phyloP scores from a whole-genome alignment of 2,329 filamentous ascomycete genomes.

The Blumeriella jaapii region DNA sequence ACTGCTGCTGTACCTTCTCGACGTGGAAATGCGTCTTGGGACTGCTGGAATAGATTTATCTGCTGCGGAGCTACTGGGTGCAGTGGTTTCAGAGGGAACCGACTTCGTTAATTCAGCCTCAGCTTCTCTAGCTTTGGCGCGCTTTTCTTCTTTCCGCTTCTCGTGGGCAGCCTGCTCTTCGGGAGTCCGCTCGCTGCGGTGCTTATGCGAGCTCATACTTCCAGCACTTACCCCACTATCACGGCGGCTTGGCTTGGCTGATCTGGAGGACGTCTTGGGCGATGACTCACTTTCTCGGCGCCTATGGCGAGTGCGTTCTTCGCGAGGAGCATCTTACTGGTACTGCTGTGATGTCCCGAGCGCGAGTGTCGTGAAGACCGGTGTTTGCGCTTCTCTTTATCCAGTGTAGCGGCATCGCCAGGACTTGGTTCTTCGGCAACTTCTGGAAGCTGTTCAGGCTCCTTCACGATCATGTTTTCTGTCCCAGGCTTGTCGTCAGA shows the following conservation, averaged over 20 bases:
- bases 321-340: slow-evolving; percentile 9
- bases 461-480: slow-evolving; percentile 18
- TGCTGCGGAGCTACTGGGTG: slow-evolving; percentile 5
- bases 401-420: slow-evolving; percentile 10
- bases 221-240: slow-evolving; percentile 24
- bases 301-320: slow-evolving; percentile 11
- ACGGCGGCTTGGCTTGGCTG: slow-evolving; percentile 15
- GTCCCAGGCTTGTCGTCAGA: slow-evolving; percentile 11
- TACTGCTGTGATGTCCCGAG: slow-evolving; percentile 12
- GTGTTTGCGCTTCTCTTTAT: slow-evolving; percentile 15
- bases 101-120: slow-evolving; percentile 6
- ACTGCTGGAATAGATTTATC: slow-evolving; percentile 8
- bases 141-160: slow-evolving; percentile 20
- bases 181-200: slow-evolving; percentile 17
- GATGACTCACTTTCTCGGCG: slow-evolving; percentile 18
- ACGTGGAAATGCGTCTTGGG: slow-evolving; percentile 11
- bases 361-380: slow-evolving; percentile 18
- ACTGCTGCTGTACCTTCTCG: slow-evolving; percentile 13
- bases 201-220: slow-evolving; percentile 17
- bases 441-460: slow-evolving; percentile 16
- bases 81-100: slow-evolving; percentile 9
- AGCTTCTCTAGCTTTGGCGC: slow-evolving; percentile 12
- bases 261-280: slow-evolving; percentile 9
- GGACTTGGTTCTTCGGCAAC: slow-evolving; percentile 10
- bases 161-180: slow-evolving; percentile 26